Evolutionary conservation across 768 basidiomycete genomes (phyloP), one percentile per base, ranked within the genome.

Genomic region (Phlebiopsis flavidoalba): DNA sequence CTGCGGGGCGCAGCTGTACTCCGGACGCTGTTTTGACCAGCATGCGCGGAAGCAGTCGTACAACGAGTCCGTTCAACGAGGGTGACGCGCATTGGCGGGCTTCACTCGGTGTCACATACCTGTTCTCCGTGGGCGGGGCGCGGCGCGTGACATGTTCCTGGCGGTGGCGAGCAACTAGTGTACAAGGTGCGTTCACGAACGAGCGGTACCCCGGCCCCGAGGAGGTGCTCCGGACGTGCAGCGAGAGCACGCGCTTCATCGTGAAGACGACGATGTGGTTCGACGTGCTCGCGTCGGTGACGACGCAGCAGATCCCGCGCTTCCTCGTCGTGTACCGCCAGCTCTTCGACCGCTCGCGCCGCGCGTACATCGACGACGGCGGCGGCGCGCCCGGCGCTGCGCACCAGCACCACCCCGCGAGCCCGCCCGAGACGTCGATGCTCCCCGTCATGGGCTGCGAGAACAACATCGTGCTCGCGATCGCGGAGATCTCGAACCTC

Each of bases 201-300:
- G 65, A 70, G 15, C 66, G 60, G 5, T 78, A 67, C 65, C 66
- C 66, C 35, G 76, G 78, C 24, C 77, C 80, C 8, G 73, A 74
- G 57, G 76, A 77, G 52, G 79, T 79, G 7, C 76, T 89, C 12
- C 60, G 75, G 36, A 59, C 63, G 15, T 84, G 81, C 65, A 64
- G 69, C 21, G 79, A 77, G 77, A 83, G 76, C 74, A 79, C 76
- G 71, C 82, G 74, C 40, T 92, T 92, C 72, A 86, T 93, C 69
- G 80, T 92, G 74, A 91, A 91, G 72, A 88, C 91, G 26, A 84
- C 88, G 15, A 85, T 93, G 58, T 93, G 91, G 91, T 91, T 93
- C 71, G 91, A 93, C 70, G 89, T 93, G 37, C 79, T 93, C 55
- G 90, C 89, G 7, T 84, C 87, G 1, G 81, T 87, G 54, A 89